Evolutionary conservation across 306 rosid genomes (phyloP).

Genomic region (Dalbergia cochinchinensis): DNA sequence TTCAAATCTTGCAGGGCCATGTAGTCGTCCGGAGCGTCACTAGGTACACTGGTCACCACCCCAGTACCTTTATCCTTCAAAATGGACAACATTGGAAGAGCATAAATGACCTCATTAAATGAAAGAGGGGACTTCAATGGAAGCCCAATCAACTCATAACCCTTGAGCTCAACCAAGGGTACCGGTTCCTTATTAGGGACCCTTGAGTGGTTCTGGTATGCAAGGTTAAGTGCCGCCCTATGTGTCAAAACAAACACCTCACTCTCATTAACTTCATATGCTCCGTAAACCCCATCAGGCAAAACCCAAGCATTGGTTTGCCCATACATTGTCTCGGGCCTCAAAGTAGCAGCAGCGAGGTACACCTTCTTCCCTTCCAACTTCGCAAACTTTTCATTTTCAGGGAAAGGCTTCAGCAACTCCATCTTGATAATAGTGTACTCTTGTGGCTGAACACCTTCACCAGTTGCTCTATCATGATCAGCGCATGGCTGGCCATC

Average conservation of each 20-base stretch:
- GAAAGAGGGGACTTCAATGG: slow-evolving; percentile 87
- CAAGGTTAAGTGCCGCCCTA: slow-evolving; percentile 91
- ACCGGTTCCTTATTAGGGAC: slow-evolving; percentile 77
- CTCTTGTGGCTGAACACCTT: slow-evolving; percentile 98
- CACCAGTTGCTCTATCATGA: slow-evolving; percentile 95
- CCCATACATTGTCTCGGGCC: slow-evolving; percentile 99
- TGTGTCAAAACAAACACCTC: slow-evolving; percentile 76
- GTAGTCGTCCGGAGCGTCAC: slow-evolving; percentile 97
- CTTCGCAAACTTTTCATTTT: slow-evolving; percentile 62
- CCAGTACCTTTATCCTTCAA: slow-evolving; percentile 97
- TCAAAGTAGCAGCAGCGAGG: slow-evolving; percentile 89
- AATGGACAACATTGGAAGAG: slow-evolving; percentile 94
- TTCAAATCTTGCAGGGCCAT: slow-evolving; percentile 92
- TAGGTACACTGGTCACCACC: slow-evolving; percentile 93
- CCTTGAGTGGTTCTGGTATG: slow-evolving; percentile 78
- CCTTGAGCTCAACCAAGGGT: slow-evolving; percentile 79
- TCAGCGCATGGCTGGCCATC: slow-evolving; percentile 99
- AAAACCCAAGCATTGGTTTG: slow-evolving; percentile 98
- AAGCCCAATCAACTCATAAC: slow-evolving; percentile 91
- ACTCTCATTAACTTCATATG: slow-evolving; percentile 79
- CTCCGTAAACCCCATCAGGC: slow-evolving; percentile 95
- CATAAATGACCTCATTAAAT: slow-evolving; percentile 73
- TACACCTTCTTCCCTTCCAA: slow-evolving; percentile 82
- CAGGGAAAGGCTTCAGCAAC: slow-evolving; percentile 72
- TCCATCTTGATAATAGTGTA: slow-evolving; percentile 94